These are phyloP conservation scores for Mortierella sp. DNA, from an alignment of 371 early-diverging fungal genomes.

Conservation along the genomic window DNA sequence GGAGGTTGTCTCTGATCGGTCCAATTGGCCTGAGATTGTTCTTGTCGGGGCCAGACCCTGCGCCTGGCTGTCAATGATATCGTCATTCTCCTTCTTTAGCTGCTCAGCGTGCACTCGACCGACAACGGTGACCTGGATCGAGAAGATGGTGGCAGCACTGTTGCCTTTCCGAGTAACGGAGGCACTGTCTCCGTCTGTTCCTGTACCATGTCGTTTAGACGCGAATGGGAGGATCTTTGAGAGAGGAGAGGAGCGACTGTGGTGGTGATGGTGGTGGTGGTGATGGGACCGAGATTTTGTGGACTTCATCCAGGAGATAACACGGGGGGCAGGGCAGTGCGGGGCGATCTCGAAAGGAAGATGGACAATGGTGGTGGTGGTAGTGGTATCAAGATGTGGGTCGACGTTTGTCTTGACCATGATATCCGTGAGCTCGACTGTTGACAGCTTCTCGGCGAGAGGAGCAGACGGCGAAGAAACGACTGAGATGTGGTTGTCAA, in stretches of 20 bases:
- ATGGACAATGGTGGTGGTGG: slow-evolving; percentile 43
- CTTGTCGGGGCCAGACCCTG: slow-evolving; percentile 18
- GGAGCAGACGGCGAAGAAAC: too few species aligned
- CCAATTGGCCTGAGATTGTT: slow-evolving; percentile 29
- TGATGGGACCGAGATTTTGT: background rate
- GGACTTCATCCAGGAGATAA: slow-evolving; percentile 48
- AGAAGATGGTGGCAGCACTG: slow-evolving; percentile 28
- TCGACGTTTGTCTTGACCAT: slow-evolving; percentile 41
- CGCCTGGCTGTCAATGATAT: background rate
- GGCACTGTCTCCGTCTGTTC: background rate
- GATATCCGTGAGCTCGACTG: slow-evolving; percentile 24
- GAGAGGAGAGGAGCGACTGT: background rate
- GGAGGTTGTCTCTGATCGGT: slow-evolving; percentile 39
- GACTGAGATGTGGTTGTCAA: too few species aligned
- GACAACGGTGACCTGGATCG: slow-evolving; percentile 44
- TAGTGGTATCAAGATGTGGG: slow-evolving; percentile 38
- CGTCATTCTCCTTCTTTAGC: background rate
- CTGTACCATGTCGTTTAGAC: too few species aligned
- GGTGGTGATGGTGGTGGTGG: slow-evolving; percentile 11
- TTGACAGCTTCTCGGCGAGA: background rate
- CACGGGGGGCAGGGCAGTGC: slow-evolving; percentile 36
- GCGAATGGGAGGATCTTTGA: too few species aligned
- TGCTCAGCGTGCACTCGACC: slow-evolving; percentile 29
- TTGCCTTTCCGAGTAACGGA: slow-evolving; percentile 14
- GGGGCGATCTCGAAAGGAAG: slow-evolving; percentile 33